These are phyloP conservation scores for Kalanchoe fedtschenkoi DNA, from an alignment of 164 flowering plant species.

Conservation along the genomic window DNA sequence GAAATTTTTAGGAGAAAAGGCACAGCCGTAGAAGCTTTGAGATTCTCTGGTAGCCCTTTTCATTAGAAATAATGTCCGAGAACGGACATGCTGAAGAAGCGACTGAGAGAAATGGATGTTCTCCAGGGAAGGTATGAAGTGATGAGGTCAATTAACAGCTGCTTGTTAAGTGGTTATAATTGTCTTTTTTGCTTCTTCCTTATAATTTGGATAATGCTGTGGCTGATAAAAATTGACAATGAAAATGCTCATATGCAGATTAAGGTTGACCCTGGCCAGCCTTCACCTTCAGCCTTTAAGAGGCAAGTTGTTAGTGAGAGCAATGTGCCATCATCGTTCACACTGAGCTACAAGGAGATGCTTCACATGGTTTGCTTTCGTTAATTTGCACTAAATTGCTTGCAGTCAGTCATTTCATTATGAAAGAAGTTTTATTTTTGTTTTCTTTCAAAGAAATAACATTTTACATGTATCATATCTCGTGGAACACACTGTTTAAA, in stretches of 20 bases:
- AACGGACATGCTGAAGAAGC: not conserved
- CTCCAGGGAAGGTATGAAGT: not conserved
- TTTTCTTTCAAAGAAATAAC: no score
- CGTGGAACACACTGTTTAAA: no score
- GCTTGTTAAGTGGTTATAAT: no score
- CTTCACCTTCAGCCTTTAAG: slow-evolving; percentile 60
- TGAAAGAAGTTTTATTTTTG: no score
- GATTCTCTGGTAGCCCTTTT: no score
- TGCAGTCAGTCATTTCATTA: no score
- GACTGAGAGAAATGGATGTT: not conserved
- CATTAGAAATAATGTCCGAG: not conserved
- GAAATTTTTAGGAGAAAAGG: no score
- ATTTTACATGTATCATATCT: no score
- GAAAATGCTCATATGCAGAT: not conserved
- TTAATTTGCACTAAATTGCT: not conserved
- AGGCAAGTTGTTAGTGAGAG: slow-evolving; percentile 39
- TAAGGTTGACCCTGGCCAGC: slow-evolving; percentile 50
- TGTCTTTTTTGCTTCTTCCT: no score
- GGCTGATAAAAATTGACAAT: no score
- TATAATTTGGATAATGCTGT: no score
- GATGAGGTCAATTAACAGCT: not conserved
- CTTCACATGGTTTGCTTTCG: slow-evolving; percentile 49
- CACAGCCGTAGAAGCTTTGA: no score
- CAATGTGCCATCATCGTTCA: slow-evolving; percentile 32
- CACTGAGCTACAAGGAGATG: slow-evolving; percentile 32